Evolutionary conservation across 177 flowering plant species (phyloP).

Genomic region (Vitis hybrid): DNA sequence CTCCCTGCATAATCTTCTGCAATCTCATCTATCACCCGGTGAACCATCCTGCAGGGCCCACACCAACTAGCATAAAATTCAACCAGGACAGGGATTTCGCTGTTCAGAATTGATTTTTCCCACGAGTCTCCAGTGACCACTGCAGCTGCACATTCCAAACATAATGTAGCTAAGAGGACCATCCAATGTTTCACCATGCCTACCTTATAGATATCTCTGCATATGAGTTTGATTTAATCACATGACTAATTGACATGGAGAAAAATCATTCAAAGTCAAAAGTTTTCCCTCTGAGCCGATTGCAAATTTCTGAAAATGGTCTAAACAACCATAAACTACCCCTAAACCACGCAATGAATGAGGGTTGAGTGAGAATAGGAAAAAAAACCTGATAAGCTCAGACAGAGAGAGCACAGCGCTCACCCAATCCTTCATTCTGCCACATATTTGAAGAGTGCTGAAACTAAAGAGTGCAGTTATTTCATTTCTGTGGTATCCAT

Average conservation of each 20-base stretch:
- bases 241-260: too few relatives aligned
- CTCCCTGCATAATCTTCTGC: conserved; percentile 70
- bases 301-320: neutral
- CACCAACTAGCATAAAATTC: conserved; percentile 93
- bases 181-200: neutral
- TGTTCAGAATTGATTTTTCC: conserved; percentile 55
- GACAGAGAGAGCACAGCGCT: too few relatives aligned
- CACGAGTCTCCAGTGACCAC: conserved; percentile 64
- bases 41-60: conserved; percentile 95
- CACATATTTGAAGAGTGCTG: too few relatives aligned
- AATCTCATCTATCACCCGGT: conserved; percentile 76
- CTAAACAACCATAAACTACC: neutral
- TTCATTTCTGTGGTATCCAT: too few relatives aligned
- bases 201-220: neutral
- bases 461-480: too few relatives aligned
- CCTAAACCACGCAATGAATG: too few relatives aligned
- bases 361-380: too few relatives aligned
- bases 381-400: too few relatives aligned
- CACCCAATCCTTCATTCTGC: too few relatives aligned
- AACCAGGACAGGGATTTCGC: conserved; percentile 77
- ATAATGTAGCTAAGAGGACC: neutral
- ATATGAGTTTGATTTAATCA: neutral
- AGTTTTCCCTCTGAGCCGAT: neutral
- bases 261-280: too few relatives aligned
- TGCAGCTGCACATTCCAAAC: conserved; percentile 46